A percentile compares a stretch with the other conserved stretches of the same genome.
These are phyloP conservation scores for Klebsormidium nitens DNA, from an alignment of 139 green algal species.

Conservation along the genomic window DNA sequence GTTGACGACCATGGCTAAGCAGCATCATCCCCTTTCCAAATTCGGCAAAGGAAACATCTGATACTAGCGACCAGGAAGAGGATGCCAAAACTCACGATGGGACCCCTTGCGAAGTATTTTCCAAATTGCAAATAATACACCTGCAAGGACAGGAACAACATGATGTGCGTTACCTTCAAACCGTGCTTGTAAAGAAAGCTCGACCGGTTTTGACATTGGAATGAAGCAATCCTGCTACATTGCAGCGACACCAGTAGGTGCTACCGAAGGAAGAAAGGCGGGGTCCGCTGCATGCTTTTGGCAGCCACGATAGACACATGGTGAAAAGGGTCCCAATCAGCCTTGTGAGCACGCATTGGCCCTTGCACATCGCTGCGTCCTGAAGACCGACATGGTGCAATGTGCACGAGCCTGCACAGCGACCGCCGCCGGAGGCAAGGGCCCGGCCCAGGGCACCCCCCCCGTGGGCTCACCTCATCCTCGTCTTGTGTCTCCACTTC, in stretches of 20 bases:
- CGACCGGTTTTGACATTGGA: background rate
- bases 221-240: background rate
- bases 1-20: too few species aligned
- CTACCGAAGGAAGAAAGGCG: background rate
- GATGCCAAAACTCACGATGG: slow-evolving; percentile 56
- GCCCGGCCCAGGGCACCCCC: background rate
- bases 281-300: too few species aligned
- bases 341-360: too few species aligned
- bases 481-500: slow-evolving; percentile 70
- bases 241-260: background rate
- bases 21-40: too few species aligned
- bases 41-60: too few species aligned
- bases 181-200: slow-evolving; percentile 1
- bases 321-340: too few species aligned
- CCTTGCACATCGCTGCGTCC: too few species aligned
- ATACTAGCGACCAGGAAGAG: background rate
- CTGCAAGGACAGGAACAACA: slow-evolving; percentile 3
- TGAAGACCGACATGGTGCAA: too few species aligned
- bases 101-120: slow-evolving; percentile 52
- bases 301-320: too few species aligned
- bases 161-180: background rate
- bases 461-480: slow-evolving; percentile 68
- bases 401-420: too few species aligned
- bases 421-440: too few species aligned
- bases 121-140: slow-evolving; percentile 96